These are phyloP conservation scores for Neurospora discreta DNA, from an alignment of 495 filamentous ascomycete species.

Conservation along the genomic window DNA sequence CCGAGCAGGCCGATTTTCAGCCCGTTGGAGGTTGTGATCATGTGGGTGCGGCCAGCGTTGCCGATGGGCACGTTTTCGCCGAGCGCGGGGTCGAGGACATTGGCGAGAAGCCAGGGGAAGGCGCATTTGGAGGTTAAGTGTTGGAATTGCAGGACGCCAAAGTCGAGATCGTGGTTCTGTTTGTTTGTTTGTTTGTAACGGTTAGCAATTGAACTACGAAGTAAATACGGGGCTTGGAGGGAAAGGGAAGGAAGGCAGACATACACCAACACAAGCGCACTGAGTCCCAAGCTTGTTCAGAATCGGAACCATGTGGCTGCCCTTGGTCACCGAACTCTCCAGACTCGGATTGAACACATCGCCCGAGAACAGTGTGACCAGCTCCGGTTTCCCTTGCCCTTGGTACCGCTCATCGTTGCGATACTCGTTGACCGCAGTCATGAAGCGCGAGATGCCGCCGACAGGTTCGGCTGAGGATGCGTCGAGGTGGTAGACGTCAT, in stretches of 20 bases:
- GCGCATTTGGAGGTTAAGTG: slow-evolving; percentile 61
- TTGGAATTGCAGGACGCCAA: slow-evolving; percentile 71
- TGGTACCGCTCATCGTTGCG: slow-evolving; percentile 44
- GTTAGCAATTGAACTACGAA: not conserved
- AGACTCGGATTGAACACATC: slow-evolving; percentile 87
- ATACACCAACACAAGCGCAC: slow-evolving; percentile 68
- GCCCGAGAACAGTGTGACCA: slow-evolving; percentile 79
- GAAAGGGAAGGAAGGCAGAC: slow-evolving; percentile 12
- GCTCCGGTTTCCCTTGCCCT: slow-evolving; percentile 39
- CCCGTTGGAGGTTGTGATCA: slow-evolving; percentile 69
- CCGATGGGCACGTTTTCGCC: slow-evolving; percentile 58
- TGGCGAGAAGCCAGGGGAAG: slow-evolving; percentile 86
- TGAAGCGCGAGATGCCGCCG: slow-evolving; percentile 69
- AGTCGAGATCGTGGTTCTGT: slow-evolving; percentile 85
- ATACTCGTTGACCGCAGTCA: slow-evolving; percentile 67
- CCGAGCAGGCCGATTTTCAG: slow-evolving; percentile 80
- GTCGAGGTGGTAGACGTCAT: slow-evolving; percentile 86
- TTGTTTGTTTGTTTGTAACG: not conserved
- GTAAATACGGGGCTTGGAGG: too few species aligned
- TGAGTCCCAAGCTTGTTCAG: slow-evolving; percentile 66
- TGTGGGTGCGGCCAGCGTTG: slow-evolving; percentile 54
- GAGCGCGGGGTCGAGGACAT: slow-evolving; percentile 68
- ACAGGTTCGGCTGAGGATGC: slow-evolving; percentile 62
- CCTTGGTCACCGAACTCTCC: slow-evolving; percentile 79
- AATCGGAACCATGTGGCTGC: slow-evolving; percentile 78